phyloP scores from a whole-genome alignment of 352 stramenopile genomes.

The Phytopythium chamaehyphon region DNA sequence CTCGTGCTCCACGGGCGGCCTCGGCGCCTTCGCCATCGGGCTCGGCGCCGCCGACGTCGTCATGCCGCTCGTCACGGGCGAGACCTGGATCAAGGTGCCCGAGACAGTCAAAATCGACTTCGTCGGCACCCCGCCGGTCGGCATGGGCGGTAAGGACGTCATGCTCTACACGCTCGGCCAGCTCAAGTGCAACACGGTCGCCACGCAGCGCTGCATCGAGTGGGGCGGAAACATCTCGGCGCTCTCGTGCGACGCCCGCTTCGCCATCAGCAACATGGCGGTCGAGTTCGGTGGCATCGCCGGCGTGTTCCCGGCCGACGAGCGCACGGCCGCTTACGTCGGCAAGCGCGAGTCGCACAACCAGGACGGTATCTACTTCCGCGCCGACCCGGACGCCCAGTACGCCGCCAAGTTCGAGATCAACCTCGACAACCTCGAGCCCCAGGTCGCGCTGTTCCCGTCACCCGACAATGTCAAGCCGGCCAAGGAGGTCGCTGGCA shows the following conservation, averaged over 20 bases:
- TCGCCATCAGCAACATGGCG: constrained; percentile 85
- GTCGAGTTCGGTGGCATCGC: constrained; percentile 84
- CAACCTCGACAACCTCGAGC: constrained; percentile 57
- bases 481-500: constrained; percentile 57
- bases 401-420: constrained; percentile 81
- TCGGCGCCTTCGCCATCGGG: constrained; percentile 77
- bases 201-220: constrained; percentile 71
- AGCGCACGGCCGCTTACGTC: constrained; percentile 76
- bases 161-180: constrained; percentile 84
- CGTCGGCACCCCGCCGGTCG: constrained; percentile 52
- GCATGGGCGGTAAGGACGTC: constrained; percentile 84
- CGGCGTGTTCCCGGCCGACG: constrained; percentile 77
- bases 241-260: constrained; percentile 77
- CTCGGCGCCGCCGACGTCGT: constrained; percentile 76
- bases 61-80: constrained; percentile 80
- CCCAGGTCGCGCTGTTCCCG: constrained; percentile 75
- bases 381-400: constrained; percentile 61
- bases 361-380: constrained; percentile 78
- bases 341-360: constrained; percentile 69
- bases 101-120: constrained; percentile 87
- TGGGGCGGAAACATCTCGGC: constrained; percentile 77
- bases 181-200: constrained; percentile 86
- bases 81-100: constrained; percentile 87
- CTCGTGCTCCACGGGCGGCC: constrained; percentile 68
- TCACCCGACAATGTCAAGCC: constrained; percentile 79